Evolutionary conservation across 2,329 filamentous ascomycete species (phyloP), one percentile per base, ranked within the genome.

Genomic region (Fusarium hainanense): DNA sequence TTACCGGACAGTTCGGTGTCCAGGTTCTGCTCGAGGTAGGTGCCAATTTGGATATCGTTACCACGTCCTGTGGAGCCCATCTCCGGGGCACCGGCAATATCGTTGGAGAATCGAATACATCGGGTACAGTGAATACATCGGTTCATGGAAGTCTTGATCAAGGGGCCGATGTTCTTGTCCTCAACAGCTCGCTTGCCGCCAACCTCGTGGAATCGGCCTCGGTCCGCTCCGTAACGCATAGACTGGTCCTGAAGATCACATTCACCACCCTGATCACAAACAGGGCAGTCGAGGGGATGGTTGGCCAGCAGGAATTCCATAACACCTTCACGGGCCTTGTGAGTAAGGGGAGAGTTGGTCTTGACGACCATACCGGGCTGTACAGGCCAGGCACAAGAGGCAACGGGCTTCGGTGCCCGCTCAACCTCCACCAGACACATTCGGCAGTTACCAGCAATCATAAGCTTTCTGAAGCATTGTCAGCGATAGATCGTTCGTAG

Each of bases 101-200:
- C 96, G 83, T 98, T 99, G 79, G 96, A 93, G 82, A 99, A 99
- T 78, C 96, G 94, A 75, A 99, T 90, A 83, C 96, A 99, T 77
- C 96, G 90, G 70, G 96, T 99, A 87, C 96, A 99, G 86, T 99
- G 96, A 77, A 99, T 99, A 83, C 96, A 99, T 80, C 96, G 89
- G 87, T 99, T 99, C 96, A 99, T 99, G 51, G 96, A 99, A 6
- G 96, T 99, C 89, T 99, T 99, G 84, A 99, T 93, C 74, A 99
- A 83, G 56, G 96, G 96, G 37, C 96, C 96, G 77, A 99, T 98
- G 82, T 99, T 98, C 88, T 99, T 99, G 83, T 99, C 96, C 85
- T 99, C 96, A 41, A 98, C 94, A 27, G 94, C 96, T 85, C 96
- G 93, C 88, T 99, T 99, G 83, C 96, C 96, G 58, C 89, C 90